phyloP scores from a whole-genome alignment of 768 basidiomycete genomes.

The Tephrocybe rancida region DNA sequence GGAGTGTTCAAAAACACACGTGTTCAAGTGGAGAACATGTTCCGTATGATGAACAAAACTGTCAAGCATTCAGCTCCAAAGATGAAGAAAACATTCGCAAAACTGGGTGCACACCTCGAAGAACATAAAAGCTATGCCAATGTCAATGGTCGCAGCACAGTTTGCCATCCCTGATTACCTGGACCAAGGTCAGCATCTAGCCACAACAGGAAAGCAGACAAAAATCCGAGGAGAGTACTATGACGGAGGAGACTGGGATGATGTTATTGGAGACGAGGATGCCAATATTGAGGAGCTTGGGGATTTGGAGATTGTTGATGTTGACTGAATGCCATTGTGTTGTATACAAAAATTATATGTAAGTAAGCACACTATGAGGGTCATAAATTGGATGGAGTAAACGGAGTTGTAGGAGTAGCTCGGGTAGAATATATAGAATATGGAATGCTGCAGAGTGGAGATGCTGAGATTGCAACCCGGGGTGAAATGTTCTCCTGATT shows the following conservation, averaged over 20 bases:
- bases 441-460: too few species aligned
- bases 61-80: constrained; percentile 24
- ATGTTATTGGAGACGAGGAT: too few species aligned
- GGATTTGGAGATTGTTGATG: too few species aligned
- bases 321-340: too few species aligned
- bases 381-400: background rate
- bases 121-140: background rate
- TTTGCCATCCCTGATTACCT: background rate
- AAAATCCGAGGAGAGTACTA: too few species aligned
- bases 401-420: background rate
- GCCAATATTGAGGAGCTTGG: too few species aligned
- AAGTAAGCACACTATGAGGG: background rate
- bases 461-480: too few species aligned
- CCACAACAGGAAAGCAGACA: too few species aligned
- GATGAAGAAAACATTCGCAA: constrained; percentile 23
- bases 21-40: constrained; percentile 22
- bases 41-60: constrained; percentile 22
- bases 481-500: too few species aligned
- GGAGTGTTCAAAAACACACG: constrained; percentile 25
- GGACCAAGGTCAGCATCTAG: background rate
- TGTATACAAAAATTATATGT: too few species aligned
- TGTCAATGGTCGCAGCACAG: background rate
- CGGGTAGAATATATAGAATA: background rate
- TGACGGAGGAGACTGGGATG: too few species aligned
- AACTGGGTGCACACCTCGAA: background rate